These are phyloP conservation scores for Steccherinum ochraceum DNA, from an alignment of 768 basidiomycete species.

Conservation along the genomic window DNA sequence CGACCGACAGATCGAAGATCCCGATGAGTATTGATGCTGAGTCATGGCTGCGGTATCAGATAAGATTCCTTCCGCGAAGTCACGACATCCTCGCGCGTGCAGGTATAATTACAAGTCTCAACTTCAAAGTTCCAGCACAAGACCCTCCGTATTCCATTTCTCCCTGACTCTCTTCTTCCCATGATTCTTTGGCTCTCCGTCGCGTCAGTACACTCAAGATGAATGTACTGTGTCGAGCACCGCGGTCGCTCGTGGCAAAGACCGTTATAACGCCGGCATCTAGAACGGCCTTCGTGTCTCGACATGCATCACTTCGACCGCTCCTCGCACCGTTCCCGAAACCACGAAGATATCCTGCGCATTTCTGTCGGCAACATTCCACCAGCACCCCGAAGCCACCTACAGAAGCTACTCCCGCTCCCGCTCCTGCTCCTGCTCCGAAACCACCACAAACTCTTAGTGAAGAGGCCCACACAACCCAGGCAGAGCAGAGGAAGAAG, in stretches of 20 bases:
- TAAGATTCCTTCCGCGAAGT: background rate
- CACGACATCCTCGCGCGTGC: too few relatives aligned
- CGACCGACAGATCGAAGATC: too few relatives aligned
- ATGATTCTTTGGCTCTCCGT: background rate
- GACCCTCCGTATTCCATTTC: background rate
- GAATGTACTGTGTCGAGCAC: background rate
- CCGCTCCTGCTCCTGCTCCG: background rate
- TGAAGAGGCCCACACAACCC: constrained; percentile 10
- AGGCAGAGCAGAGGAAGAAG: constrained; percentile 51
- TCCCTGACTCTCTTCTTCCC: background rate
- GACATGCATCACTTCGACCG: background rate
- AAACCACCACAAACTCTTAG: background rate
- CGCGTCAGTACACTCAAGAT: background rate
- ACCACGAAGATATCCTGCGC: too few relatives aligned
- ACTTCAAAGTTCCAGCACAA: background rate
- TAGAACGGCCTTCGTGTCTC: background rate
- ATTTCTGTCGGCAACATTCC: background rate
- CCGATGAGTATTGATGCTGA: too few relatives aligned
- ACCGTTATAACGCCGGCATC: background rate
- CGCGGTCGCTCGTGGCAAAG: background rate
- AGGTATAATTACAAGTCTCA: too few relatives aligned
- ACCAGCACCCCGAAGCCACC: background rate
- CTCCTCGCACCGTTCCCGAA: background rate
- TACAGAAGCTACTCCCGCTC: background rate
- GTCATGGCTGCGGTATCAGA: too few relatives aligned